These are phyloP conservation scores for Zasmidium angulare DNA, from an alignment of 2,329 filamentous ascomycete genomes.

Conservation along the genomic window DNA sequence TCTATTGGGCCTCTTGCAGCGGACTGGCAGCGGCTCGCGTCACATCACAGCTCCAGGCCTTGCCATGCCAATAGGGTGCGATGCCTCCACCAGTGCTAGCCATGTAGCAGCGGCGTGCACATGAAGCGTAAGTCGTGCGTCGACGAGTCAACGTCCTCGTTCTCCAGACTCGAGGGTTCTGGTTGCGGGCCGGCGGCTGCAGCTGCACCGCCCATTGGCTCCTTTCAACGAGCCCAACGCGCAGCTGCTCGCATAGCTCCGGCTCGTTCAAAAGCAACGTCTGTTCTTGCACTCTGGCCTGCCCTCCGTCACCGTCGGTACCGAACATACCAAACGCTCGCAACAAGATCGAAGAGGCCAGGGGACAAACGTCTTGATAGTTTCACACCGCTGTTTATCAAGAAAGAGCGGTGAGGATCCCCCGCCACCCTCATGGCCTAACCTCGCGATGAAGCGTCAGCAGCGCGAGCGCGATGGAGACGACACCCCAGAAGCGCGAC, in stretches of 20 bases:
- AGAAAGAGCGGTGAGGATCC: not conserved
- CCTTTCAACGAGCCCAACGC: too few relatives aligned
- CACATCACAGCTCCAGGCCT: not conserved
- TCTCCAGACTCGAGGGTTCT: not conserved
- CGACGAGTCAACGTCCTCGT: not conserved
- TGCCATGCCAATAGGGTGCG: not conserved
- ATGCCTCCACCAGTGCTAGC: not conserved
- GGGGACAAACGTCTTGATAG: not conserved
- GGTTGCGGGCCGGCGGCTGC: too few relatives aligned
- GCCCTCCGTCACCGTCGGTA: not conserved
- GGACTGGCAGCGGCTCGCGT: not conserved
- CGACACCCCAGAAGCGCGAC: constrained; percentile 20
- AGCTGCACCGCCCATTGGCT: too few relatives aligned
- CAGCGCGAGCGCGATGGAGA: not conserved
- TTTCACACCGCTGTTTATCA: not conserved
- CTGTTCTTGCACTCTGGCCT: too few relatives aligned
- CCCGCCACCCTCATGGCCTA: not conserved
- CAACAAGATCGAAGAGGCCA: not conserved
- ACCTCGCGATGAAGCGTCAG: not conserved
- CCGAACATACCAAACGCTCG: not conserved
- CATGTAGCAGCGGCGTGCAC: not conserved
- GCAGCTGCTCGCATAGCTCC: too few relatives aligned
- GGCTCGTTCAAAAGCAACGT: too few relatives aligned
- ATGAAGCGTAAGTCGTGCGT: not conserved
- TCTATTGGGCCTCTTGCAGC: not conserved